Evolutionary conservation across 805 yeast species (phyloP), one percentile per base, ranked within the genome.

Genomic region (Yarrowia divulgata): DNA sequence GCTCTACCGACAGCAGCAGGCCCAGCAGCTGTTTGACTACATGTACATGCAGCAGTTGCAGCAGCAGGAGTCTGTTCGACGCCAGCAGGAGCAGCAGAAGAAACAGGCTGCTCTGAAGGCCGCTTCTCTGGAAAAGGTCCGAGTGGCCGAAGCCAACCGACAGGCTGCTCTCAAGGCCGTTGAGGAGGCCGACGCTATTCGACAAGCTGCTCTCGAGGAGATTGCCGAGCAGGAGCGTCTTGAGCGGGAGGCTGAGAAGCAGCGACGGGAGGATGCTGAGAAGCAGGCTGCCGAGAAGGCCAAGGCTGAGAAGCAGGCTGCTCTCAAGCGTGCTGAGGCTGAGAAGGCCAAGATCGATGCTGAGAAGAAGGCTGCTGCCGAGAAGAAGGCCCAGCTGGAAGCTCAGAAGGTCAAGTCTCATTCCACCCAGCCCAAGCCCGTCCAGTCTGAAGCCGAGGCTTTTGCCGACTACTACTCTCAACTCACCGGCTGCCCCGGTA

Each of bases 111-210:
- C 32, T 14, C 40, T 14, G 19, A n/a, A 35, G 40, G 66, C 52
- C 12, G 66, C 66, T 32, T 40, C 63, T 18, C 40, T 60, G 29
- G 64, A 58, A n/a, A 55, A 55, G 62, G 62, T 55, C 37, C 46
- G 46, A 9, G 29, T 23, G 35, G 62, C 62, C 37, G 62, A 55
- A 16, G 35, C 19, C 37, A 23, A 29, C 23, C 62, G 62, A 8
- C 46, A 23, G 62, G 12, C 35, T 37, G 64, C 64, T 29, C 37
- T 58, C 19, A 18, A 57, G 48, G 29, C 29, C n/a, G 49, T 43
- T n/a, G 32, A 42, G 29, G 42, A 45, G 19, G 66, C 66, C 9
- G 66, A 60, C 0, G 40, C 42, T 6, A 29, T 3, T 8, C 42
- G 42, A 42, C 42, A 57, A 39, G 63, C 48, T 10, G 63, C 46